Evolutionary conservation across 805 yeast genomes (phyloP).

Genomic region (Saccharomycopsis microspora): DNA sequence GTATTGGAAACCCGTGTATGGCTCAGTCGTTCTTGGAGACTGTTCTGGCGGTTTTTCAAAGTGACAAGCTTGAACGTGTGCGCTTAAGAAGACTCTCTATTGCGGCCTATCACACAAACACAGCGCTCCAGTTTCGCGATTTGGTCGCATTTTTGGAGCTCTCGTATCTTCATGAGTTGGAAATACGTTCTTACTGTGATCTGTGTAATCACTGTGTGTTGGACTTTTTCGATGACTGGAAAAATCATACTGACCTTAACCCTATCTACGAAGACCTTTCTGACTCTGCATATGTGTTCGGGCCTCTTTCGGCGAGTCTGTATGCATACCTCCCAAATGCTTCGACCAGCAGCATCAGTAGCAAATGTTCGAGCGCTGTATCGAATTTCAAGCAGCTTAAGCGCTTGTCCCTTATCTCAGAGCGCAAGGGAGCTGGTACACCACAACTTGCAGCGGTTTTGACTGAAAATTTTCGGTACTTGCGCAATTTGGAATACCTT

Average conservation of each 20-base stretch:
- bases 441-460: no score
- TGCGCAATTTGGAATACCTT: no score
- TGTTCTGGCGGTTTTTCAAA: conserved; percentile 4
- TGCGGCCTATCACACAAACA: conserved; percentile 25
- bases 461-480: no score
- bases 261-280: not conserved
- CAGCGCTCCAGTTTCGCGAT: conserved; percentile 19
- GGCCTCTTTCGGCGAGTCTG: no score
- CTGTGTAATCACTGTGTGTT: conserved; percentile 23
- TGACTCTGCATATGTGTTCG: no score
- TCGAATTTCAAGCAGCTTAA: no score
- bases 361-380: no score
- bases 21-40: conserved; percentile 10
- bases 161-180: conserved; percentile 24
- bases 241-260: conserved; percentile 9
- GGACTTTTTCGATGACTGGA: conserved; percentile 28
- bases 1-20: conserved; percentile 4
- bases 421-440: no score
- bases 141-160: conserved; percentile 24
- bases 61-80: conserved; percentile 13
- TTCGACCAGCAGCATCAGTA: no score
- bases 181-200: conserved; percentile 21
- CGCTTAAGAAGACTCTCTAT: conserved; percentile 24
- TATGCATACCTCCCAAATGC: no score
- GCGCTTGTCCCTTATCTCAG: no score